These are phyloP conservation scores for Prunus campanulata DNA, from an alignment of 306 rosid genomes.

Conservation along the genomic window DNA sequence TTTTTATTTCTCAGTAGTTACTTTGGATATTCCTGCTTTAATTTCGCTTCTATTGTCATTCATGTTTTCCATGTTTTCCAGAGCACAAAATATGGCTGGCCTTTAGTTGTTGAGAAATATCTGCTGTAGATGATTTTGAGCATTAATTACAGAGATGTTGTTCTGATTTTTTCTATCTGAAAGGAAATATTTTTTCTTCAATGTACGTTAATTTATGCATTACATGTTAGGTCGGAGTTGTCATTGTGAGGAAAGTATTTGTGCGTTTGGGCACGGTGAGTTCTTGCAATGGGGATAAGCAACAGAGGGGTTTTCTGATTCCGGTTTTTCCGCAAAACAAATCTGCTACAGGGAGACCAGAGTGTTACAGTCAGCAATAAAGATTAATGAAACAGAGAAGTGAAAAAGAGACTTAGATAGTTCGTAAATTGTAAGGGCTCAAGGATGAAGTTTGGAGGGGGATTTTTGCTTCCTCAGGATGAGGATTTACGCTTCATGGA, in stretches of 20 bases:
- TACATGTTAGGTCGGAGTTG: not conserved
- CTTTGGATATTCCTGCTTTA: conserved; percentile 12
- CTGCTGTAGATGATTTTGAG: not conserved
- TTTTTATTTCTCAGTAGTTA: not conserved
- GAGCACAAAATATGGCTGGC: conserved; percentile 23
- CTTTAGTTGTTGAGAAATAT: conserved; percentile 16
- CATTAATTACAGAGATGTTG: conserved; percentile 6
- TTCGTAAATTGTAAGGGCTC: conserved; percentile 27
- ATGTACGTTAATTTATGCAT: not conserved
- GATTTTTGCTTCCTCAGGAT: conserved; percentile 28
- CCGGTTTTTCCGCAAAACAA: not conserved
- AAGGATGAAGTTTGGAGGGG: conserved; percentile 44
- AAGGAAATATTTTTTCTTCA: not conserved
- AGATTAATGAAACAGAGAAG: conserved; percentile 7
- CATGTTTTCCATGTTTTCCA: conserved; percentile 38
- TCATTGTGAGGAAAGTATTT: not conserved
- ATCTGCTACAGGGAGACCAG: not conserved
- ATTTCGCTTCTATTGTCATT: conserved; percentile 19
- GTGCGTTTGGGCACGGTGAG: not conserved
- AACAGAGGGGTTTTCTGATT: not conserved
- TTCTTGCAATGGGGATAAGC: conserved; percentile 14
- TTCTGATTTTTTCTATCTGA: conserved; percentile 3
- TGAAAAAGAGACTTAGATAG: not conserved
- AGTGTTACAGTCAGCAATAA: not conserved
- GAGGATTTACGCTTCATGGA: conserved; percentile 29